Percentiles rank a stretch among this genome's conserved stretches.
Evolutionary conservation across 1,284 basidiomycete genomes (phyloP).

Genomic region (Limonomyces culmigenus): DNA sequence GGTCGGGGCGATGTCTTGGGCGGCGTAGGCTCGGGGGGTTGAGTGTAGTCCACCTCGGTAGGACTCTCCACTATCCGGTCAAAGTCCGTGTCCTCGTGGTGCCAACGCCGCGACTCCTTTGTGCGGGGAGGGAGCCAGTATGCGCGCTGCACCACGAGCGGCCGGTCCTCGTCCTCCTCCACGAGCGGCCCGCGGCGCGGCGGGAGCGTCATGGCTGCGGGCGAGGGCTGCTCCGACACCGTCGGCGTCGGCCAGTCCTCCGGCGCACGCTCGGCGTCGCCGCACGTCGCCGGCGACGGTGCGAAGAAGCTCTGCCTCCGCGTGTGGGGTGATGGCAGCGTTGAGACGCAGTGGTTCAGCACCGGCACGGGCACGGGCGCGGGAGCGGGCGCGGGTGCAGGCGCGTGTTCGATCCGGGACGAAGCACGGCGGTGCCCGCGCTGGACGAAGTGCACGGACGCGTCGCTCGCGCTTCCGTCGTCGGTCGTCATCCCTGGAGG

Average conservation of each 20-base stretch:
- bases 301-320: too few species aligned
- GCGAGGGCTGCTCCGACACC: too few species aligned
- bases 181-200: too few species aligned
- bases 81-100: neutral
- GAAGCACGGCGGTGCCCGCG: neutral
- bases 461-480: neutral
- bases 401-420: neutral
- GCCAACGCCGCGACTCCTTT: neutral
- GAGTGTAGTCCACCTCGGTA: neutral
- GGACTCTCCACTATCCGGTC: neutral
- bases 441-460: neutral
- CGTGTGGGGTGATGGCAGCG: neutral
- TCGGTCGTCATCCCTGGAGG: slow-evolving; percentile 1
- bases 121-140: neutral
- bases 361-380: neutral
- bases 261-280: neutral
- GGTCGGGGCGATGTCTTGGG: neutral
- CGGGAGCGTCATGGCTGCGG: too few species aligned
- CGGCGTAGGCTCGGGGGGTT: neutral
- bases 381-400: neutral
- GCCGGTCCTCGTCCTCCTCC: too few species aligned
- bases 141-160: too few species aligned
- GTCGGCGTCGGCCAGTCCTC: too few species aligned
- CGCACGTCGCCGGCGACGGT: too few species aligned
- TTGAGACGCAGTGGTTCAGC: neutral